Percentiles rank a stretch among this genome's conserved stretches.
Conservation (phyloP, 2,329 filamentous ascomycete genomes). For the Podosphaera fusca region DNA sequence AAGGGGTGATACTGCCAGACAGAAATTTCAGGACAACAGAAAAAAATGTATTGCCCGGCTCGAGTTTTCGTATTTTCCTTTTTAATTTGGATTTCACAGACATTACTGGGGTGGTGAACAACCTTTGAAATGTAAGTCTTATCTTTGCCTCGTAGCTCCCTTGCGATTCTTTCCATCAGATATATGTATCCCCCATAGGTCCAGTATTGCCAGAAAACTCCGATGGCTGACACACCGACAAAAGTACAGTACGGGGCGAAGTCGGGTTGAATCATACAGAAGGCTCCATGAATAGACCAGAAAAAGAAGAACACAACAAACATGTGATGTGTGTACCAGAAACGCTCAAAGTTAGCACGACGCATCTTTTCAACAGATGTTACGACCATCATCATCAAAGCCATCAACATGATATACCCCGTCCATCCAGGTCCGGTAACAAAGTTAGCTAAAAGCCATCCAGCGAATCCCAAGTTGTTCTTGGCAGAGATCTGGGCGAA, state of each 20-base stretch:
- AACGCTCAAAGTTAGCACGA: slow-evolving; percentile 65
- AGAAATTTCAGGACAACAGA: slow-evolving; percentile 68
- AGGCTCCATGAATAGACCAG: slow-evolving; percentile 74
- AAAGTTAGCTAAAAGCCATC: slow-evolving; percentile 56
- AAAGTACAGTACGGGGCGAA: slow-evolving; percentile 56
- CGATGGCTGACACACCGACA: slow-evolving; percentile 38
- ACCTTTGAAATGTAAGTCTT: slow-evolving; percentile 77
- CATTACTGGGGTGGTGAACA: slow-evolving; percentile 70
- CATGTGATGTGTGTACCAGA: slow-evolving; percentile 79
- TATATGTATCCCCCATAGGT: slow-evolving; percentile 66
- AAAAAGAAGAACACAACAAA: slow-evolving; percentile 78
- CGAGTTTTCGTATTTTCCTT: slow-evolving; percentile 66
- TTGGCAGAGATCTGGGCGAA: slow-evolving; percentile 53
- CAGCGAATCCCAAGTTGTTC: slow-evolving; percentile 55
- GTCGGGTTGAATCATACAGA: slow-evolving; percentile 78
- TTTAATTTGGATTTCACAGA: slow-evolving; percentile 81
- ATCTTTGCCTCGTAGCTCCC: slow-evolving; percentile 58
- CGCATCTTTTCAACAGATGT: slow-evolving; percentile 60
- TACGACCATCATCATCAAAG: slow-evolving; percentile 53
- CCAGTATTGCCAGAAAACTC: slow-evolving; percentile 81
- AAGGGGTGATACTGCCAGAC: slow-evolving; percentile 81
- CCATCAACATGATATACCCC: slow-evolving; percentile 62
- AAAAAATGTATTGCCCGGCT: slow-evolving; percentile 72
- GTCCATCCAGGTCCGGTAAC: slow-evolving; percentile 65
- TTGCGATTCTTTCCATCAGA: slow-evolving; percentile 53